Base-by-base conservation (phyloP, 208 protist genomes). In the Trypanosoma congolense region DNA sequence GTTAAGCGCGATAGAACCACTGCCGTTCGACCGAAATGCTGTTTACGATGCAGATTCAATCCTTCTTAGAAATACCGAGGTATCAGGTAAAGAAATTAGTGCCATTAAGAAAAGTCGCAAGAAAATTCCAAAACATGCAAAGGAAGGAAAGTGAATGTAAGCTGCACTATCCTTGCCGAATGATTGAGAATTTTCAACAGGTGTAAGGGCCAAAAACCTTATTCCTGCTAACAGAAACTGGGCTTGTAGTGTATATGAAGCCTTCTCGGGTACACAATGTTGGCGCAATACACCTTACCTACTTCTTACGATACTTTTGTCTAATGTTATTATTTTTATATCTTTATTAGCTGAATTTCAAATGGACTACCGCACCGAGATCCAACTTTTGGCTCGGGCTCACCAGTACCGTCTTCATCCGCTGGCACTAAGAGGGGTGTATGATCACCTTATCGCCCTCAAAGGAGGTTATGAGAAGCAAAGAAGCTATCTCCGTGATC, bases 371-470 rank as follows among this genome's bases (percentile, higher is more conserved):
- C 69, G 70, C 25, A 41, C 44, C 6, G 70, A 85, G n/a, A 86
- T 94, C 57, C 75, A 80, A 52, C 35, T 62, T 21, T 70, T 87
- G 25, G 87, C 87, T 6, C 53, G 76, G 30, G 80, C 77, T 9
- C 70, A 87, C 59, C 77, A 91, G 61, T 94, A 84, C 48, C 61
- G 76, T 12, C 54, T 94, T 41, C 80, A 91, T 56, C 87, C 87
- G 1, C 70, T 73, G n/a, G 87, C 87, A 0, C 50, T 94, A 16
- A 79, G 80, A 35, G 59, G 75, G 0, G 61, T 91, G 16, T 73
- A 70, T 9, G 71, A 82, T 24, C 86, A 84, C 57, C 30, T 91
- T 16, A 60, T 41, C 43, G 73, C 65, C 28, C 51, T 75, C 12
- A 64, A 60, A n/a, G 55, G 50, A 10, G 69, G 73, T 41, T 59